A percentile compares a stretch with the other conserved stretches of the same genome.
Evolutionary conservation across 2,329 filamentous ascomycete genomes (phyloP).

Genomic region (Exophiala phaeomuriformis): DNA sequence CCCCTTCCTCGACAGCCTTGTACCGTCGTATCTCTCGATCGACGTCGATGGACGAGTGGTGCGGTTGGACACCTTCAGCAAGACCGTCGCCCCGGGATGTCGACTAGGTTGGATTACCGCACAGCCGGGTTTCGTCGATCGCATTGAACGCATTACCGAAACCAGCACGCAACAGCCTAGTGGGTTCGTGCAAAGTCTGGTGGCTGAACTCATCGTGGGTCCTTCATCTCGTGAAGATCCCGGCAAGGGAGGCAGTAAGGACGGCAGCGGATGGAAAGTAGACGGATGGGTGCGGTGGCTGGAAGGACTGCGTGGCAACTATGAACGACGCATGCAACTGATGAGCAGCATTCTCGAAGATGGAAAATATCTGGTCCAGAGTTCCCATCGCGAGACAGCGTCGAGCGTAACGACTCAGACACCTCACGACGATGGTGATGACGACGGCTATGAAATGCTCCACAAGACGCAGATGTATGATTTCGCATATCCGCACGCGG

Average conservation of each 20-base stretch:
- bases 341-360: conserved; percentile 71
- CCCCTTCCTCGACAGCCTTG: conserved; percentile 72
- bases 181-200: conserved; percentile 79
- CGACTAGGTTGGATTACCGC: conserved; percentile 86
- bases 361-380: conserved; percentile 47
- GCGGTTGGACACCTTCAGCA: conserved; percentile 87
- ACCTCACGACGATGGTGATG: conserved; percentile 26
- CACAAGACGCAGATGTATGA: conserved; percentile 66
- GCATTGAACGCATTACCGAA: conserved; percentile 67
- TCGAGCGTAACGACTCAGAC: background rate
- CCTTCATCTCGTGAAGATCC: conserved; percentile 46
- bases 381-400: conserved; percentile 2
- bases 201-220: conserved; percentile 70
- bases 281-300: conserved; percentile 90
- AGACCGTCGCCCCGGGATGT: conserved; percentile 84
- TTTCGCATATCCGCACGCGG: conserved; percentile 73
- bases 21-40: conserved; percentile 72
- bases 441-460: conserved; percentile 65
- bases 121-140: conserved; percentile 69
- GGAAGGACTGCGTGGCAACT: conserved; percentile 70
- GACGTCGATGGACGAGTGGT: conserved; percentile 83
- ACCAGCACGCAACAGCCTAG: conserved; percentile 73
- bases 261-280: conserved; percentile 63
- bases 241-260: conserved; percentile 42
- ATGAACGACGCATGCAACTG: conserved; percentile 73